phyloP scores from a whole-genome alignment of 73 alveolate species.

The Strombidium stylifer region DNA sequence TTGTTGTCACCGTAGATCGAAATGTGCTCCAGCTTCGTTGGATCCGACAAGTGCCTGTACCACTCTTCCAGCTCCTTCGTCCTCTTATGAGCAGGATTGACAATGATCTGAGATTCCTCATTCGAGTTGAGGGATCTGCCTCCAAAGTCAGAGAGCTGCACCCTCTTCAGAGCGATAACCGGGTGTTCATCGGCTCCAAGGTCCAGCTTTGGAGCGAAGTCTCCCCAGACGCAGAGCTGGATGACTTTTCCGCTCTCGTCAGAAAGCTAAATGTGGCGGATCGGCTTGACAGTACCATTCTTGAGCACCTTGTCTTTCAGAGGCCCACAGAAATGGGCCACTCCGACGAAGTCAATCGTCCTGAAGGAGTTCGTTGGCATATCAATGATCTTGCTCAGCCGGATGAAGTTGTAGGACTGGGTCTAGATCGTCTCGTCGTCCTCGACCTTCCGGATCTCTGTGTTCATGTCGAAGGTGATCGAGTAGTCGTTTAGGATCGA shows the following conservation, averaged over 20 bases:
- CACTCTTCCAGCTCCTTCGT: conserved; percentile 11
- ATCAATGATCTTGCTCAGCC: conserved; percentile 1
- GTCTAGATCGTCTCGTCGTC: conserved; percentile 50
- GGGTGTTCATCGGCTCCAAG: conserved; percentile 25
- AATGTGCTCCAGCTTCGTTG: too few species aligned
- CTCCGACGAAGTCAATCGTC: conserved; percentile 35
- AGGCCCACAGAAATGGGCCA: conserved; percentile 15
- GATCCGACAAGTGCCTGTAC: conserved; percentile 22
- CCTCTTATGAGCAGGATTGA: conserved; percentile 13
- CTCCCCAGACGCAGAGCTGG: conserved; percentile 56
- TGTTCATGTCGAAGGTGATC: conserved; percentile 12
- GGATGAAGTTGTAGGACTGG: conserved; percentile 16
- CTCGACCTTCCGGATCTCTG: conserved; percentile 41
- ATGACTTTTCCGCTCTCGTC: conserved; percentile 44
- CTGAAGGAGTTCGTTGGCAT: background rate
- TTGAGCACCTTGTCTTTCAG: conserved; percentile 13
- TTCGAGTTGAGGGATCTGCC: conserved; percentile 35
- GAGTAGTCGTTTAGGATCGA: conserved; percentile 42
- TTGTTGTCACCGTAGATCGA: too few species aligned
- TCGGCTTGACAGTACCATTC: conserved; percentile 6
- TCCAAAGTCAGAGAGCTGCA: conserved; percentile 42
- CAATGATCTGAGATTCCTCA: conserved; percentile 6
- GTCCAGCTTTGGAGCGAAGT: conserved; percentile 30
- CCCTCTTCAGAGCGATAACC: conserved; percentile 43
- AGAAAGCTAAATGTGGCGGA: conserved; percentile 3